Evolutionary conservation across 2,329 filamentous ascomycete species (phyloP), one percentile per base, ranked within the genome.

Genomic region (Paecilomyces dactylethromorphus): DNA sequence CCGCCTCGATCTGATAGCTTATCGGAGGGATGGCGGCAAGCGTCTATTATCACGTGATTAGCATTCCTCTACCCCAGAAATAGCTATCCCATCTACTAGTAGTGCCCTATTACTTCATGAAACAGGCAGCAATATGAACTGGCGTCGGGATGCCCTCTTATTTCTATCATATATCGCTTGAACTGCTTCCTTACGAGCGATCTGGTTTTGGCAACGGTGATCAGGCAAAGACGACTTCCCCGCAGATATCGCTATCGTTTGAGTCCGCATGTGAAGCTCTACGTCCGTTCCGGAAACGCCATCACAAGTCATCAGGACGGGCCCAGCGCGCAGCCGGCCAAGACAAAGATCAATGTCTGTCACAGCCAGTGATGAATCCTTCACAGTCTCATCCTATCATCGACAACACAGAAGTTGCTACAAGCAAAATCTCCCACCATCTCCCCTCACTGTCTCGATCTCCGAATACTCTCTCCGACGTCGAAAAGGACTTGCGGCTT

Each of bases 401-500:
- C 11, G 26, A 52, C 21, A 11, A 26, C 50, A 15, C 29, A 45
- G 22, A 55, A 7, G 13, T 31, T n/a, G 18, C 21, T 22, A 10
- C 50, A 6, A 10, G 12, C 53, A 54, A 5, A 13, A 18, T 26
- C 29, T 15, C 70, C 65, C 56, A 76, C 74, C 22, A 73, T 81
- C 68, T 78, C 81, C 68, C 81, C 81, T 71, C 69, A 67, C 49
- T 68, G 73, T 31, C 63, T 66, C 59, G 53, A 39, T 65, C 62
- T 32, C 55, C 62, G 13, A 64, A 59, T 22, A 61, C 50, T 60
- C 55, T 64, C 45, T 53, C 59, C 51, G 53, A 60, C 49, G 59
- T 70, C 31, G 57, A 68, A 51, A 60, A 75, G 57, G 93, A 97
- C 73, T 93, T 90, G 87, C 83, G 94, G 56, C 91, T 95, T 71